Base-by-base conservation (phyloP, 1,284 basidiomycete species). In the Amylostereum chailletii region DNA sequence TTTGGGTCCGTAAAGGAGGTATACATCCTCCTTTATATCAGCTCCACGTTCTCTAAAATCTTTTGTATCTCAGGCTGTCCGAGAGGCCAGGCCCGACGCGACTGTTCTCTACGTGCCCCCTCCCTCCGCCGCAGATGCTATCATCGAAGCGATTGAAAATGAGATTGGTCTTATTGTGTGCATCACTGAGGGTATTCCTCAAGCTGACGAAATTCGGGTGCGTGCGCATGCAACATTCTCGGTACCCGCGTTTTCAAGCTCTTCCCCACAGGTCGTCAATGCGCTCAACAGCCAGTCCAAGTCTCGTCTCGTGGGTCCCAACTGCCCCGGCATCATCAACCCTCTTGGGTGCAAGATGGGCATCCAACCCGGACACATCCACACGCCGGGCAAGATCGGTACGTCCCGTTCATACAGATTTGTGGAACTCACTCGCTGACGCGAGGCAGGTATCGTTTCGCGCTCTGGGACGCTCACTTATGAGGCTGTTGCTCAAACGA, bases 271-370 rank as follows among this genome's bases (percentile, higher is more conserved):
- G 87, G 88, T 99, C 57, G 85, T 90, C 71, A 88, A 96, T 64
- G 96, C 92, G 11, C 80, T 99, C 60, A 90, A 89, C 66, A 87
- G 84, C 64, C 96, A 99, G 70, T 92, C 84, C 57, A 94, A 91
- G 64, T 95, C 92, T 52, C 86, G 96, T 60, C 86, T 99, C 58
- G 89, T 96, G 46, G 93, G 93, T 33, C 94, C 93, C 42, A 99
- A 99, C 71, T 99, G 96, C 71, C 96, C 96, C 3, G 96, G 96
- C 66, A 86, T 99, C 62, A 98, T 99, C 64, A 94, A 94, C 65
- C 92, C 94, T 31, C 78, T 89, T 50, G 95, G 95, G 11, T 99
- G 96, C 77, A 99, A 99, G 77, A 98, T 99, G 83, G 96, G 96
- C 54, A 99, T 99, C 66, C 95, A 98, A 74, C 96, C 96, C 30